phyloP scores from a whole-genome alignment of 2,329 filamentous ascomycete species.

The Beauveria medogensis region DNA sequence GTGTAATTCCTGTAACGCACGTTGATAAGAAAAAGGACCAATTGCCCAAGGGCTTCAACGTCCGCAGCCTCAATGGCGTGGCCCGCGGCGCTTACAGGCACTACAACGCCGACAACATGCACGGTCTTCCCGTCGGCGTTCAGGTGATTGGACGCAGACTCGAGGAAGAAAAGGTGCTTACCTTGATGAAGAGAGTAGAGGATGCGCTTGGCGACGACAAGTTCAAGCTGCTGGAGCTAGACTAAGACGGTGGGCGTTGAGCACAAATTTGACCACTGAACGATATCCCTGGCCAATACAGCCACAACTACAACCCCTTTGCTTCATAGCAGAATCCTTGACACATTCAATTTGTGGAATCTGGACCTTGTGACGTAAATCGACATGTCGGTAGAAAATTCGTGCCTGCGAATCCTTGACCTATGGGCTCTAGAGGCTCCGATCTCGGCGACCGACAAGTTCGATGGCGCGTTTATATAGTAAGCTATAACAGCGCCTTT shows the following conservation, averaged over 20 bases:
- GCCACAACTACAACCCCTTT: not conserved
- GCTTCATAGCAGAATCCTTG: not conserved
- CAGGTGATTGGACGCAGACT: constrained; percentile 73
- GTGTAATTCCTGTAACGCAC: constrained; percentile 76
- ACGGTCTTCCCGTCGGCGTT: constrained; percentile 77
- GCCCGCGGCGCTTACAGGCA: constrained; percentile 77
- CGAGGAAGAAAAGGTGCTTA: constrained; percentile 82
- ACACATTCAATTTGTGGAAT: not conserved
- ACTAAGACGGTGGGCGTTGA: constrained; percentile 20
- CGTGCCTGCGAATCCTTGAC: not conserved
- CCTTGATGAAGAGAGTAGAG: constrained; percentile 72
- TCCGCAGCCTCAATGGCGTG: constrained; percentile 65
- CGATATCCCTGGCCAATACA: not conserved
- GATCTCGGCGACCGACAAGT: not conserved
- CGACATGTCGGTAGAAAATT: not conserved
- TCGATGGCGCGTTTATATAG: not conserved
- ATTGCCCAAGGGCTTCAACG: constrained; percentile 51
- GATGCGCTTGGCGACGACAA: constrained; percentile 55
- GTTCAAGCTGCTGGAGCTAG: constrained; percentile 43
- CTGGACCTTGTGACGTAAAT: not conserved
- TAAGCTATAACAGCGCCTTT: not conserved
- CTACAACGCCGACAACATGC: constrained; percentile 77
- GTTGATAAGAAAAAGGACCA: constrained; percentile 64
- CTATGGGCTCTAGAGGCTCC: not conserved
- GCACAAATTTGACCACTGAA: not conserved